Conservation (phyloP, 192 early-diverging fungal genomes). For the Backusella australiensis region DNA sequence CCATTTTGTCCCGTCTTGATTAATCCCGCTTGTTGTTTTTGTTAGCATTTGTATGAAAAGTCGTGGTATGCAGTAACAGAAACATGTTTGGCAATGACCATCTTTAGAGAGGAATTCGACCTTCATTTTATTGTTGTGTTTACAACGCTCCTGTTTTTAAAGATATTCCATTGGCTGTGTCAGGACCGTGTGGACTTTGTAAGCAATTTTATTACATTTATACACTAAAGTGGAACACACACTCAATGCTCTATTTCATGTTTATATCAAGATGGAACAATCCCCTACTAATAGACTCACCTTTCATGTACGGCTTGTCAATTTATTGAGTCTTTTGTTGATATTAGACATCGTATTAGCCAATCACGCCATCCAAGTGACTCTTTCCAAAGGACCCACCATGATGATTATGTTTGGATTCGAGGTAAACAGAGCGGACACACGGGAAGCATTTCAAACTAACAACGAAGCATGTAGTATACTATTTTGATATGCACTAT, state of each 20-base stretch:
- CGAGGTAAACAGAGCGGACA: slow-evolving; percentile 55
- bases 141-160: slow-evolving; percentile 84
- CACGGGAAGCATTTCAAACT: neutral
- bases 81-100: slow-evolving; percentile 93
- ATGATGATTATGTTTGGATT: slow-evolving; percentile 99
- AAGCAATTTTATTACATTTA: slow-evolving; percentile 16
- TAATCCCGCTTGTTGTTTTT: neutral
- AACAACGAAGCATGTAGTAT: slow-evolving; percentile 53
- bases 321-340: slow-evolving; percentile 64
- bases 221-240: no score
- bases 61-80: slow-evolving; percentile 98
- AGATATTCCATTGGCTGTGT: slow-evolving; percentile 96
- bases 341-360: slow-evolving; percentile 76
- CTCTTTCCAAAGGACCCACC: slow-evolving; percentile 65
- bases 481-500: slow-evolving; percentile 82
- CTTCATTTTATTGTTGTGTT: slow-evolving; percentile 81
- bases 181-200: slow-evolving; percentile 89
- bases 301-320: slow-evolving; percentile 73
- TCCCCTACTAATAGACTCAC: slow-evolving; percentile 56
- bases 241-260: no score
- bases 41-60: slow-evolving; percentile 92
- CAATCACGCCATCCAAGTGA: slow-evolving; percentile 61
- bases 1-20: neutral
- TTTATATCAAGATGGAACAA: slow-evolving; percentile 73
- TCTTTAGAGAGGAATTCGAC: slow-evolving; percentile 95